These are phyloP conservation scores for Tricholoma bakamatsutake DNA, from an alignment of 768 basidiomycete genomes.

Conservation along the genomic window DNA sequence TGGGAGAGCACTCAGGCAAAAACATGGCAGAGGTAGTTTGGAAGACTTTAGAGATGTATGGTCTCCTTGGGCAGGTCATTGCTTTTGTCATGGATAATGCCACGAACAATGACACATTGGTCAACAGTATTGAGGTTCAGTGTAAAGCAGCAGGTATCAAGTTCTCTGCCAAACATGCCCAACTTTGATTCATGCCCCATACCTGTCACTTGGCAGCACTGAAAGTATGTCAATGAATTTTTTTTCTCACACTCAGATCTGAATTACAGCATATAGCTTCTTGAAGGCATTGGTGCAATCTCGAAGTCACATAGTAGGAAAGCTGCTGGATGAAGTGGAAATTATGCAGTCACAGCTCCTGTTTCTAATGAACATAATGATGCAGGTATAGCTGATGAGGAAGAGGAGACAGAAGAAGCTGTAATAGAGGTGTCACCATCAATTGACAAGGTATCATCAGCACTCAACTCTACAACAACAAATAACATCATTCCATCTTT, in stretches of 20 bases:
- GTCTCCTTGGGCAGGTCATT: conserved; percentile 18
- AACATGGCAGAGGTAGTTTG: no score
- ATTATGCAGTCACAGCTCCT: no score
- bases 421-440: no score
- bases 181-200: conserved; percentile 31
- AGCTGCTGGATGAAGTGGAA: neutral
- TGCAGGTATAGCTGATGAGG: no score
- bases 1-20: conserved; percentile 27
- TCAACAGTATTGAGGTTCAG: conserved; percentile 14
- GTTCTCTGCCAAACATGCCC: conserved; percentile 18
- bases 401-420: neutral
- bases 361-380: no score
- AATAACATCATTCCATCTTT: neutral
- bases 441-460: neutral
- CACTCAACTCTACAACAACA: neutral
- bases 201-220: conserved; percentile 31
- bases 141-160: conserved; percentile 12
- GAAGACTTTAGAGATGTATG: conserved; percentile 24
- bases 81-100: conserved; percentile 32
- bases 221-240: conserved; percentile 13
- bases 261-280: conserved; percentile 12
- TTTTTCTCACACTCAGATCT: conserved; percentile 10
- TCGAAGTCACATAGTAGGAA: conserved; percentile 18
- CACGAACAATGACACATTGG: conserved; percentile 30
- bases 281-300: conserved; percentile 7